A percentile compares a stretch with the other conserved stretches of the same genome.
phyloP scores from a whole-genome alignment of 345 rosid genomes.

The Salix brachista region DNA sequence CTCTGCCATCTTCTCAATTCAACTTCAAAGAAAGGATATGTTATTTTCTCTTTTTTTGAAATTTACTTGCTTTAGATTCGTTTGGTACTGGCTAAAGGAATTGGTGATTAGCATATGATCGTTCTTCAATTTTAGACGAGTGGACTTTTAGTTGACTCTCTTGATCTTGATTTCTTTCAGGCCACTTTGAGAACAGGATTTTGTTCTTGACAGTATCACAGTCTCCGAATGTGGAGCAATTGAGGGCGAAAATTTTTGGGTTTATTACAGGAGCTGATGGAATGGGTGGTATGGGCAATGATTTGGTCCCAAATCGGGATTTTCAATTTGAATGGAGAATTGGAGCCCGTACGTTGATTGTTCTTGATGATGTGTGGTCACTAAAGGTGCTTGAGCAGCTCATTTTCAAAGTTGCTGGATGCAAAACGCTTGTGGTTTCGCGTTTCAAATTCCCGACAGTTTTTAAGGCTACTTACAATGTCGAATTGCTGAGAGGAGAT shows the following conservation, averaged over 20 bases:
- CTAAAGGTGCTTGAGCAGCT: slow-evolving; percentile 52
- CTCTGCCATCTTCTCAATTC: neutral
- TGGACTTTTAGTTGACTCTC: neutral
- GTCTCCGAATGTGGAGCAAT: slow-evolving; percentile 58
- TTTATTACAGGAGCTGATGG: slow-evolving; percentile 42
- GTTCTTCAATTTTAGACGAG: neutral
- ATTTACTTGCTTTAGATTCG: neutral
- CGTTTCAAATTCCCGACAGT: slow-evolving; percentile 53
- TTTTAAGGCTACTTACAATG: slow-evolving; percentile 37
- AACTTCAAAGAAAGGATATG: neutral
- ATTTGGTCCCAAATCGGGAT: slow-evolving; percentile 33
- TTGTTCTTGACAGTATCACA: slow-evolving; percentile 79
- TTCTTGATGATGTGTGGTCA: slow-evolving; percentile 90
- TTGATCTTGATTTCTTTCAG: slow-evolving; percentile 29
- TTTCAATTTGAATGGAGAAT: slow-evolving; percentile 28
- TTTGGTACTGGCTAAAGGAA: neutral
- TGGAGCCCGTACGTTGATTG: slow-evolving; percentile 40
- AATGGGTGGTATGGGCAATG: slow-evolving; percentile 15
- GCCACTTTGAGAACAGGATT: slow-evolving; percentile 44
- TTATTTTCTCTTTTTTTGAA: too few species aligned
- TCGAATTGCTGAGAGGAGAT: slow-evolving; percentile 57
- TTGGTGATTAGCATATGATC: neutral
- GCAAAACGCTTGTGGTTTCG: slow-evolving; percentile 71
- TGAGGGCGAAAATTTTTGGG: slow-evolving; percentile 40
- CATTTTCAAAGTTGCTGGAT: slow-evolving; percentile 45